Evolutionary conservation across 768 basidiomycete genomes (phyloP), one percentile per base, ranked within the genome.

Genomic region (Coprinopsis sp.): DNA sequence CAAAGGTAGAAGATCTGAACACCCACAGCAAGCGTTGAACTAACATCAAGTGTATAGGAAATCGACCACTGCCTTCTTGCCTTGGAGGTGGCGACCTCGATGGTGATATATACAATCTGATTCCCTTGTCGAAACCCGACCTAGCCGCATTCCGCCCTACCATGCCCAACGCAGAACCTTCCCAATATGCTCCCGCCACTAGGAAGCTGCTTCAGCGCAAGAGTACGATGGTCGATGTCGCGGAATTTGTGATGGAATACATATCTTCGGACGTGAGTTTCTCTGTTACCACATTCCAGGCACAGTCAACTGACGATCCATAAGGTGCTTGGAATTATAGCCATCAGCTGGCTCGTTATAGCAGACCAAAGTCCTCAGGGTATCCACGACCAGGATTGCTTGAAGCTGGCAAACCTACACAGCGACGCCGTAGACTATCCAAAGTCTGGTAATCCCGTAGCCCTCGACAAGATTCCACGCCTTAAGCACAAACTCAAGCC

Each of bases 61-160:
- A 59, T 13, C 72, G 84, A 14, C 81, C 85, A 0, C 54, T 86
- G 13, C 76, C 82, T 0, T 79, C 81, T 3, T 81, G 68, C 47
- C 68, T 84, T 0, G 82, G 83, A 3, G 84, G 84, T 1, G 84
- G 84, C 0, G 85, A 87, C 56, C 64, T 85, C 8, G 84, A 87
- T 56, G 84, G 83, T 19, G 82, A 84, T 47, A 59, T 67, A 8
- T 83, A 79, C 49, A 79, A 79, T 46, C 51, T 81, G 0, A 69
- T 79, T 28, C 73, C 74, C 3, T 55, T 78, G 37, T 52, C 63
- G 4, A 50, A 62, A 18, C 57, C 66, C 14, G 70, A 73, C 14
- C 33, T 46, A 22, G 16, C 36, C 12, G 60, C 61, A 29, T 71
- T 77, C 40, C 28, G 14, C 10, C 62, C 62, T 1, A 46, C 46